These are phyloP conservation scores for Ceratocystis diversiconidia DNA, from an alignment of 2,329 filamentous ascomycete species.

Conservation along the genomic window DNA sequence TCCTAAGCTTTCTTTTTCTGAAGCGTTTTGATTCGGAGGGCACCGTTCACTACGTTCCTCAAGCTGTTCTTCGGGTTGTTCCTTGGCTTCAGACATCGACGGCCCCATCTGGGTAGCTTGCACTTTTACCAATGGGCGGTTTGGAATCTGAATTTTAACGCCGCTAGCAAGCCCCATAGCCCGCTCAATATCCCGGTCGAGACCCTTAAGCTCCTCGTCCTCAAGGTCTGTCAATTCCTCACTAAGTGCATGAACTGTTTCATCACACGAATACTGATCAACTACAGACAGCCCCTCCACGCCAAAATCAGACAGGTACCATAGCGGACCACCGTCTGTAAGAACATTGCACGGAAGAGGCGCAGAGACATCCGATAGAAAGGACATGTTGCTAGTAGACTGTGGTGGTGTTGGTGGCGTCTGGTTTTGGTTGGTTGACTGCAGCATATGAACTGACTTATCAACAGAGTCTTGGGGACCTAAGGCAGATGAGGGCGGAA, in stretches of 20 bases:
- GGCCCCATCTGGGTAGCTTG: not conserved
- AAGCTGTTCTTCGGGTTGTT: not conserved
- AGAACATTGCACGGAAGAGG: slow-evolving; percentile 12
- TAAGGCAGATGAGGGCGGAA: not conserved
- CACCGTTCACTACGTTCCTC: too few relatives aligned
- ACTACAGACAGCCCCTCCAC: slow-evolving; percentile 13
- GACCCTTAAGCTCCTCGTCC: slow-evolving; percentile 70
- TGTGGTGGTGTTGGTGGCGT: slow-evolving; percentile 17
- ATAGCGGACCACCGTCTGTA: slow-evolving; percentile 12
- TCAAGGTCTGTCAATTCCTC: slow-evolving; percentile 86
- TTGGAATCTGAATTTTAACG: slow-evolving; percentile 3
- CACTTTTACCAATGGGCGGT: not conserved
- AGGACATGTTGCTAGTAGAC: slow-evolving; percentile 16
- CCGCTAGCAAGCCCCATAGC: not conserved
- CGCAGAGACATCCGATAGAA: slow-evolving; percentile 1
- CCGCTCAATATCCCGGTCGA: slow-evolving; percentile 40
- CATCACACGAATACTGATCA: slow-evolving; percentile 44
- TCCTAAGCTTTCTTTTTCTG: too few relatives aligned
- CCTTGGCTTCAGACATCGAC: not conserved
- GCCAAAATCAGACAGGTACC: slow-evolving; percentile 13
- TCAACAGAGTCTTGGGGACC: not conserved
- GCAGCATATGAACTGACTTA: not conserved
- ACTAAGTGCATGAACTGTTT: slow-evolving; percentile 43
- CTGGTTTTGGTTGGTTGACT: not conserved
- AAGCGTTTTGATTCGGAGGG: too few relatives aligned